A percentile compares a stretch with the other conserved stretches of the same genome.
Conservation (phyloP, 345 rosid species). For the Salix viminalis region DNA sequence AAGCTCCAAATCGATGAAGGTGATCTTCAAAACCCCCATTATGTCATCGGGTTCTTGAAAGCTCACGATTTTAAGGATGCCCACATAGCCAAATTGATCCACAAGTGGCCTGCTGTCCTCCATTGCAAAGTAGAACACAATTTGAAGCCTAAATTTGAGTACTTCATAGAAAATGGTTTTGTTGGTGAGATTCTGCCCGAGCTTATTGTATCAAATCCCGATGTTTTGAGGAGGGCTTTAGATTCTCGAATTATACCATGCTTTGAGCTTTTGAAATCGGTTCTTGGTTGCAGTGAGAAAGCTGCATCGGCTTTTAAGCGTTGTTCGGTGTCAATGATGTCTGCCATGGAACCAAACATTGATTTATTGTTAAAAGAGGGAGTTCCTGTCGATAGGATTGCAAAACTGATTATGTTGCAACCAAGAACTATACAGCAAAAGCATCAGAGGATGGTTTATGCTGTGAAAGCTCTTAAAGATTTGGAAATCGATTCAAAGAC, state of each 20-base stretch:
- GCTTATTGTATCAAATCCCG: constrained; percentile 17
- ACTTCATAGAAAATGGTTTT: constrained; percentile 15
- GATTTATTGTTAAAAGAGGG: constrained; percentile 17
- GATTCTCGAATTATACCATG: constrained; percentile 16
- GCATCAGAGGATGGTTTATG: constrained; percentile 7
- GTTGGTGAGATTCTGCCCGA: constrained; percentile 12
- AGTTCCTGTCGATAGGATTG: constrained; percentile 3
- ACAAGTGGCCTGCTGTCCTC: constrained; percentile 12
- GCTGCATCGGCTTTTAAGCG: constrained; percentile 14
- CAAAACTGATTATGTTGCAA: neutral
- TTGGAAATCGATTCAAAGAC: constrained; percentile 17
- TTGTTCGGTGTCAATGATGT: constrained; percentile 1
- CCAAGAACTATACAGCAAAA: constrained; percentile 6
- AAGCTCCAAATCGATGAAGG: no score
- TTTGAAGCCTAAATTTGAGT: constrained; percentile 23
- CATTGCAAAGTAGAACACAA: neutral
- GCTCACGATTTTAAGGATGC: constrained; percentile 15
- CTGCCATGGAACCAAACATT: constrained; percentile 12
- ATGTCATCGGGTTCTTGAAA: constrained; percentile 4
- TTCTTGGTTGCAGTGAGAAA: constrained; percentile 10
- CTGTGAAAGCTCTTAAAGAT: constrained; percentile 10
- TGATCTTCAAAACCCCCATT: no score
- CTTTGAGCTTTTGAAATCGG: constrained; percentile 10
- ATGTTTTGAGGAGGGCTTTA: constrained; percentile 11
- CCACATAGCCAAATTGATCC: constrained; percentile 20